Base-by-base conservation (phyloP, 202 grass and related monocot genomes). In the Musa balbisiana region DNA sequence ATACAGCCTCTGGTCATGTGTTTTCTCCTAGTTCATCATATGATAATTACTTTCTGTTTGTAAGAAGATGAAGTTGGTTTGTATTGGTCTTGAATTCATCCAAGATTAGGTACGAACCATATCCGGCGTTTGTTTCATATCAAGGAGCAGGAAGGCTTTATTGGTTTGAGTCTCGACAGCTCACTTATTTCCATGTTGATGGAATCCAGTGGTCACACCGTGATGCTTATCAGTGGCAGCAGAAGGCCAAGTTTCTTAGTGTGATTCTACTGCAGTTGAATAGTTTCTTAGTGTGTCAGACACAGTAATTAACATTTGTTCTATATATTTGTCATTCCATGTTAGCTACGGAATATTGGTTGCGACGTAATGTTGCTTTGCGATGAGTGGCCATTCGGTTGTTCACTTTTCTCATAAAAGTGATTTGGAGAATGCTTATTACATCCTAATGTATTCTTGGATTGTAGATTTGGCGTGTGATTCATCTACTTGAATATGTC, bases 1-100 rank as follows among this genome's bases (percentile, higher is more conserved):
- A 63, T 93, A 88, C 54, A 69, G 76, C 71, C 62, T 91, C 84
- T 86, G 86, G 80, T 24, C 64, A 56, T 80, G 73, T 23, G 52
- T 79, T 21, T 13, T 14, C 52, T 78, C 23, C 33, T 66, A 62
- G 72, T 73, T 77, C 74, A 16, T 13, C 67, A 75, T 65, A 66
- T 24, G 13, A 66, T 68, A 76, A 71, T 49, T 70, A 1, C 67
- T 20, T 70, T 19, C 9, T 70, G 33, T 70, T 51, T 21, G 43
- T 49, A n/a, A 51, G 67, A 70, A 70, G 49, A 25, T 17, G 23
- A 23, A 52, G 65, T 3, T 55, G 2, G 20, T 51, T 17, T 51
- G 29, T 51, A 9, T 21, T 71, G 23, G 8, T 71, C 33, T 71
- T 62, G 17, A 19, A 6, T 62, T 20, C 24, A 16, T 20, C 33